A percentile compares a stretch with the other conserved stretches of the same genome.
These are phyloP conservation scores for Aegilops speltoides DNA, from an alignment of 176 grass and related monocot genomes.

Conservation along the genomic window DNA sequence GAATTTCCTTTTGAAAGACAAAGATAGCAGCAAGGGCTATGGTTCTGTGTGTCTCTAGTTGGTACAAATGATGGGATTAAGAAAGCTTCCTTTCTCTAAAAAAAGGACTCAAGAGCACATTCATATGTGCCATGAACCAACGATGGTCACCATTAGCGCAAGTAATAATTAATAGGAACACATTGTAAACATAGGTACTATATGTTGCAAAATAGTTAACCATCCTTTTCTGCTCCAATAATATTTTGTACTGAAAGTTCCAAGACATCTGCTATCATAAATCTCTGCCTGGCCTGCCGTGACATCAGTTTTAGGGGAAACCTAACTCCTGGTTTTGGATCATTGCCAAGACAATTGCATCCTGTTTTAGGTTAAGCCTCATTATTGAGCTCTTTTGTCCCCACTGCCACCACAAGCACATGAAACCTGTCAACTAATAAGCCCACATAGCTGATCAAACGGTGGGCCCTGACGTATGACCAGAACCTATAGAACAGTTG, in stretches of 20 bases:
- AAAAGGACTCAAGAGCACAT: neutral
- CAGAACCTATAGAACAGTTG: slow-evolving; percentile 22
- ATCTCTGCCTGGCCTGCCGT: neutral
- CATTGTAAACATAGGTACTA: neutral
- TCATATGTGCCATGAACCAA: neutral
- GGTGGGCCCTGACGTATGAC: slow-evolving; percentile 21
- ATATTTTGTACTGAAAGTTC: neutral
- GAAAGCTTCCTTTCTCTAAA: neutral
- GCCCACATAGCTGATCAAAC: slow-evolving; percentile 20
- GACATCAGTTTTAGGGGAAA: slow-evolving; percentile 24
- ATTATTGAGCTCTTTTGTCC: slow-evolving; percentile 25
- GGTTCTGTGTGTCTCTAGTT: neutral
- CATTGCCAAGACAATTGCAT: neutral
- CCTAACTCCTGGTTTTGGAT: neutral
- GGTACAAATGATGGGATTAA: neutral
- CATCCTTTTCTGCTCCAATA: neutral
- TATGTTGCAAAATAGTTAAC: neutral
- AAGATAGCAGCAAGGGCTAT: neutral
- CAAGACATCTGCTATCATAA: neutral
- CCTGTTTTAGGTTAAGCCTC: neutral
- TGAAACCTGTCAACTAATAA: slow-evolving; percentile 17
- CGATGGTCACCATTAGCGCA: neutral
- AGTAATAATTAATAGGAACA: neutral
- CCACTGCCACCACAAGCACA: neutral
- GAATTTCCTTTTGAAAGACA: neutral